Percentiles rank a stretch among this genome's conserved stretches.
Conservation (phyloP, 345 rosid species). For the Eucalyptus pauciflora region DNA sequence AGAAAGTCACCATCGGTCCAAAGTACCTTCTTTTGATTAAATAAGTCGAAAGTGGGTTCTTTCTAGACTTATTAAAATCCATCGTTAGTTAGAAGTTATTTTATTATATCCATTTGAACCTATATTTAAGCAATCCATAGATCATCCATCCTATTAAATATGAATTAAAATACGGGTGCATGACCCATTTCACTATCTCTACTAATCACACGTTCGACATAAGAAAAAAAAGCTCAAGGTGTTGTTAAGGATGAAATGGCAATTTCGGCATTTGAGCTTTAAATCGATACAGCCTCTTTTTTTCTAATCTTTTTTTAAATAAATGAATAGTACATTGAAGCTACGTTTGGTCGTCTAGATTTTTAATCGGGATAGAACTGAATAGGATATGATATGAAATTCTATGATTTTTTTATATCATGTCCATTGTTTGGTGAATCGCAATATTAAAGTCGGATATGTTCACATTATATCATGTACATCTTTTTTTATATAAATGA, state of each 20-base stretch:
- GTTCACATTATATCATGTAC: too few species aligned
- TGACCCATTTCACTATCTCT: background rate
- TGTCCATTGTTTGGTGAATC: too few species aligned
- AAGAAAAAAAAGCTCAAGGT: background rate
- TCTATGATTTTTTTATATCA: too few species aligned
- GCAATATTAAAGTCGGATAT: too few species aligned
- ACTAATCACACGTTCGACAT: too few species aligned
- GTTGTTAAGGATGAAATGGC: background rate
- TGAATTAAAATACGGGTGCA: background rate
- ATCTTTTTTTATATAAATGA: too few species aligned
- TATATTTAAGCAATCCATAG: background rate
- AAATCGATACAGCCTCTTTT: too few species aligned
- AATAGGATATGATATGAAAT: too few species aligned
- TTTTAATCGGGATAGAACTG: too few species aligned
- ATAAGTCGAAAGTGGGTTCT: background rate
- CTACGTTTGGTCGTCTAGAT: too few species aligned
- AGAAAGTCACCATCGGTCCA: background rate
- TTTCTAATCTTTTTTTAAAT: too few species aligned
- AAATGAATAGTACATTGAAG: background rate
- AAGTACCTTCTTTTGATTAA: background rate
- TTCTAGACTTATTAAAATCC: background rate
- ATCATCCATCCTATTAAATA: background rate
- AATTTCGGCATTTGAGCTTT: accelerated
- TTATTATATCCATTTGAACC: background rate
- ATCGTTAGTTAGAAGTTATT: background rate